Conservation (phyloP, 176 grass and related monocot genomes). For the Tillandsia leiboldiana region DNA sequence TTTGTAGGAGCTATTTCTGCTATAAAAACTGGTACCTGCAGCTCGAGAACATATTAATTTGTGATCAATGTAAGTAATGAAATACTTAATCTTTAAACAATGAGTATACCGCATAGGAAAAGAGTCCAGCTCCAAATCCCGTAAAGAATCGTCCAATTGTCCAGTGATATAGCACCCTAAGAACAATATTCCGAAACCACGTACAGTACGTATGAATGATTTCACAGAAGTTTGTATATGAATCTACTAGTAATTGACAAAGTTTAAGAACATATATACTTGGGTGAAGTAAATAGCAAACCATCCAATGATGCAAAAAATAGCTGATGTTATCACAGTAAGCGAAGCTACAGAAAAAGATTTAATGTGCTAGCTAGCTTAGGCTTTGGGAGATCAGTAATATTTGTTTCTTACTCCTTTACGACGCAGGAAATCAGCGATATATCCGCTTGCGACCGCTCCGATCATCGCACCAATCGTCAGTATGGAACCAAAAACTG, state of each 20-base stretch:
- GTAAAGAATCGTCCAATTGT: slow-evolving; percentile 39
- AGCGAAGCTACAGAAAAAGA: slow-evolving; percentile 4
- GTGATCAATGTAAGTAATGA: neutral
- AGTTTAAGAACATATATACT: slow-evolving; percentile 5
- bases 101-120: slow-evolving; percentile 44
- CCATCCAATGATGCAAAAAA: slow-evolving; percentile 48
- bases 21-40: slow-evolving; percentile 58
- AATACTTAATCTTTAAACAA: neutral
- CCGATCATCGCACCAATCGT: slow-evolving; percentile 47
- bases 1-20: slow-evolving; percentile 56
- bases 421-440: slow-evolving; percentile 34
- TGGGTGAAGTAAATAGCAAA: slow-evolving; percentile 36
- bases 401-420: slow-evolving; percentile 39
- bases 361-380: neutral
- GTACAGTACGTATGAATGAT: neutral
- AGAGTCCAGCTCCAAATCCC: slow-evolving; percentile 40
- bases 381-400: neutral
- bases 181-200: neutral
- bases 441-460: slow-evolving; percentile 31
- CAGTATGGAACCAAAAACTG: slow-evolving; percentile 43
- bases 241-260: neutral
- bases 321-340: slow-evolving; percentile 30
- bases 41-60: too few relatives aligned
- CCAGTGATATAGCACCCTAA: slow-evolving; percentile 32
- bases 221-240: neutral